Conservation (phyloP, 768 basidiomycete species). For the Tulasnella sp. region DNA sequence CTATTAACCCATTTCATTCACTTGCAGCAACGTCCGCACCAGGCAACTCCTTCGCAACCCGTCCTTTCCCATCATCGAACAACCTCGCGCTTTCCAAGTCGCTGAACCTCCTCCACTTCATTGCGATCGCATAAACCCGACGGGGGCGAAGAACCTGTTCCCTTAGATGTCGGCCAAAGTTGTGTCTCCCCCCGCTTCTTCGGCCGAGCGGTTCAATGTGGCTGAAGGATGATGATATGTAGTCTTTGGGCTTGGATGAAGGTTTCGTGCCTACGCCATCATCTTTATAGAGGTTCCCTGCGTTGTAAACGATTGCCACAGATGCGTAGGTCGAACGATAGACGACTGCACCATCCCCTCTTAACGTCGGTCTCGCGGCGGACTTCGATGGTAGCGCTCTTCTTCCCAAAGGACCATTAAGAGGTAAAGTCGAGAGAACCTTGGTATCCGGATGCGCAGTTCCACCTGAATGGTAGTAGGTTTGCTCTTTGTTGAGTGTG, state of each 20-base stretch:
- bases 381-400: constrained; percentile 84
- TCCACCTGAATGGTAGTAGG: constrained; percentile 1
- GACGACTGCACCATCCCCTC: constrained; percentile 77
- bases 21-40: constrained; percentile 49
- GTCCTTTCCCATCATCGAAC: neutral
- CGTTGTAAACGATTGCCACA: constrained; percentile 32
- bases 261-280: constrained; percentile 35
- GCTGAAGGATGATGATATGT: constrained; percentile 46
- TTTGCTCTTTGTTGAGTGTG: neutral
- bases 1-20: constrained; percentile 58
- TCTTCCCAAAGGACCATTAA: constrained; percentile 93
- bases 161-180: constrained; percentile 70
- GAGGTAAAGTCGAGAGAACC: neutral
- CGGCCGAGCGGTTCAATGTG: constrained; percentile 61
- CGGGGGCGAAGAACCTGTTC: constrained; percentile 60
- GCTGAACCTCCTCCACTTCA: neutral
- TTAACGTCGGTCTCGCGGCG: constrained; percentile 59
- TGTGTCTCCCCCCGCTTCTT: constrained; percentile 61
- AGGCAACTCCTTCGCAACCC: constrained; percentile 42
- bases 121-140: neutral
- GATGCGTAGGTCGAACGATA: constrained; percentile 51
- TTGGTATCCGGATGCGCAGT: constrained; percentile 5
- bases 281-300: constrained; percentile 45
- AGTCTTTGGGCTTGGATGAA: constrained; percentile 30
- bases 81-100: neutral